These are phyloP conservation scores for Cenchrus americanus DNA, from an alignment of 176 grass and related monocot genomes.

Conservation along the genomic window DNA sequence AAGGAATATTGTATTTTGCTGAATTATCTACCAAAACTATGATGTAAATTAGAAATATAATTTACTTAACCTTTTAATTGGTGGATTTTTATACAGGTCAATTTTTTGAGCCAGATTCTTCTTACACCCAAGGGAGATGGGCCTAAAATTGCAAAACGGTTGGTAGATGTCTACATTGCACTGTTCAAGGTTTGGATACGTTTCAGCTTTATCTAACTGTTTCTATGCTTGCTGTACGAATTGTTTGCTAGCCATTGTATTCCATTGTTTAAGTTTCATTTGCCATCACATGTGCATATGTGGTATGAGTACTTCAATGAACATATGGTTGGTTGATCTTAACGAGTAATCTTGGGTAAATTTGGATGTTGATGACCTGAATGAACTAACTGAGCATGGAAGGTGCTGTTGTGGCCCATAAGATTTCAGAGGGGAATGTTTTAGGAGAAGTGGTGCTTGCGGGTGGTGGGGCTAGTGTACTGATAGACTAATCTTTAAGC, in stretches of 20 bases:
- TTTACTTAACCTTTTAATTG: constrained; percentile 30
- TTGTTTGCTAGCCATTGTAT: background rate
- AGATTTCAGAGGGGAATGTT: background rate
- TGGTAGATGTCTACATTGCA: constrained; percentile 92
- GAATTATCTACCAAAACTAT: constrained; percentile 9
- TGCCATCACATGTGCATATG: background rate
- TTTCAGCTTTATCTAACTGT: constrained; percentile 34
- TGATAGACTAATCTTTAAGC: background rate
- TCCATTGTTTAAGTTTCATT: constrained; percentile 30
- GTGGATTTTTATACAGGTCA: constrained; percentile 62
- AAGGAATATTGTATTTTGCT: background rate
- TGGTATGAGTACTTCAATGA: background rate
- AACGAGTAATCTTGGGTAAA: background rate
- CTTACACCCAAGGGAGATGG: constrained; percentile 82
- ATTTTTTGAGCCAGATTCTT: constrained; percentile 92
- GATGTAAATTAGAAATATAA: constrained; percentile 10
- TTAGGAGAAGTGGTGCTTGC: background rate
- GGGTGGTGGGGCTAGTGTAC: background rate
- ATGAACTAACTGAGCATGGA: background rate
- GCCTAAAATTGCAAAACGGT: constrained; percentile 84
- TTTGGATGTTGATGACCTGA: background rate
- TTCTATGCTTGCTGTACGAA: background rate
- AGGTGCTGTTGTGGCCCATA: background rate
- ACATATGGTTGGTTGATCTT: background rate
- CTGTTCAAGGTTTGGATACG: constrained; percentile 80